phyloP scores from a whole-genome alignment of 331 rosid species.

The Rosa hybrid region DNA sequence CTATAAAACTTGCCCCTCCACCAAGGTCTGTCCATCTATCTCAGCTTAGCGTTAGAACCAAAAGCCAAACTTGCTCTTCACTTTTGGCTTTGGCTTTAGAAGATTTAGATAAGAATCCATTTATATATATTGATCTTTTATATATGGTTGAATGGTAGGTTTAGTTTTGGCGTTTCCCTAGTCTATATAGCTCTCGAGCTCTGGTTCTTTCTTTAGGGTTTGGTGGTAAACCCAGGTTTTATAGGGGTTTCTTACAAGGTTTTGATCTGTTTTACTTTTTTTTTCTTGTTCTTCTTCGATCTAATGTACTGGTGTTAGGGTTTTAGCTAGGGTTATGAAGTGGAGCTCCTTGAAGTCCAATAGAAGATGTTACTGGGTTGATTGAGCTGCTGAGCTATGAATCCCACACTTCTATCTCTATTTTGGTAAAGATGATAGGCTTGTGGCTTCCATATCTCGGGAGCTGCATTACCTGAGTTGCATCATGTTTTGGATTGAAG shows the following conservation, averaged over 20 bases:
- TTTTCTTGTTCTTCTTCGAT: not conserved
- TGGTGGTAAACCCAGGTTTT: not conserved
- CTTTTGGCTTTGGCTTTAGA: not conserved
- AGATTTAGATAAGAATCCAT: not conserved
- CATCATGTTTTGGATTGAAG: slow-evolving; percentile 98
- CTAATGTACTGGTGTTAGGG: not conserved
- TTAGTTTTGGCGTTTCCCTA: not conserved
- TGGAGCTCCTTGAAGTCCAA: slow-evolving; percentile 97
- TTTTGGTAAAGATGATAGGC: slow-evolving; percentile 31
- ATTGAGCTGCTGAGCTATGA: slow-evolving; percentile 93
- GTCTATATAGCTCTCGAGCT: not conserved
- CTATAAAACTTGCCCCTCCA: not conserved
- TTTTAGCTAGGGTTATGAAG: slow-evolving; percentile 31
- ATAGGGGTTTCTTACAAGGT: too few species aligned
- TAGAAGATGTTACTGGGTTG: slow-evolving; percentile 62
- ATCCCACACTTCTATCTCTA: slow-evolving; percentile 76
- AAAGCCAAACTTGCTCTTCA: not conserved
- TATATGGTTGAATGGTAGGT: not conserved
- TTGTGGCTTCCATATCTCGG: slow-evolving; percentile 85
- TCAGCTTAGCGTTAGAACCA: not conserved
- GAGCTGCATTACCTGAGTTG: slow-evolving; percentile 58
- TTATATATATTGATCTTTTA: not conserved
- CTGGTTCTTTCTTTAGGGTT: not conserved
- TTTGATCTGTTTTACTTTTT: not conserved
- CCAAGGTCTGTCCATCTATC: not conserved